Percentiles rank a stretch among this genome's conserved stretches.
Evolutionary conservation across 352 stramenopile genomes (phyloP).

Genomic region (Globisporangium alternatum): DNA sequence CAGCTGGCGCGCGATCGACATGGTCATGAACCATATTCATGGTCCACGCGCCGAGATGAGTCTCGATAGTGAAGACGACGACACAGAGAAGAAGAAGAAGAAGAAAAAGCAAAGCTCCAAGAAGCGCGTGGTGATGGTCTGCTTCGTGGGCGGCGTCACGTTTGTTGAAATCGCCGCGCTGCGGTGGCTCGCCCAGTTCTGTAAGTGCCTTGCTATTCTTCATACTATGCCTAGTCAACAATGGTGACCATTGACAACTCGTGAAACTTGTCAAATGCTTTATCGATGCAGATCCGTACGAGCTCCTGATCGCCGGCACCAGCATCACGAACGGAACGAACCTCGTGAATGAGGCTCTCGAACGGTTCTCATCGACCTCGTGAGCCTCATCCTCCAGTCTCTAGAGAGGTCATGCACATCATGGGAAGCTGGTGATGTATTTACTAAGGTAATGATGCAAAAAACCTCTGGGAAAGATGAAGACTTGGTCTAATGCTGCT

Average conservation of each 20-base stretch:
- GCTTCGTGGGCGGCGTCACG: conserved; percentile 65
- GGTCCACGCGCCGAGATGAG: conserved; percentile 59
- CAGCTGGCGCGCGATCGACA: conserved; percentile 45
- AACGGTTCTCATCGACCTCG: conserved; percentile 37
- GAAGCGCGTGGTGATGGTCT: conserved; percentile 58
- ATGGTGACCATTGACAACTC: neutral
- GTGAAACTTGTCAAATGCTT: neutral
- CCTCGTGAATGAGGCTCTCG: conserved; percentile 51
- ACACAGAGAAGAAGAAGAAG: conserved; percentile 18
- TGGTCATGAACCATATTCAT: conserved; percentile 43
- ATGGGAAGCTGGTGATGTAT: neutral
- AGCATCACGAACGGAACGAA: conserved; percentile 54
- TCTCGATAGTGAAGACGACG: conserved; percentile 16
- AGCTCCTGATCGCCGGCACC: conserved; percentile 59
- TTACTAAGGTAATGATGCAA: neutral
- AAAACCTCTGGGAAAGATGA: neutral
- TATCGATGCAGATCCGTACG: conserved; percentile 41
- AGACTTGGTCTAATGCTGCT: neutral
- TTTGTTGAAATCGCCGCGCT: conserved; percentile 74
- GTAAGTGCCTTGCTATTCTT: conserved; percentile 27
- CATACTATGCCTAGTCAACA: neutral
- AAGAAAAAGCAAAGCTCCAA: conserved; percentile 24
- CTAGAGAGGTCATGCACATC: too few species aligned
- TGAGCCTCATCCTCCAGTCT: neutral
- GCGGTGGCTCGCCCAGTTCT: conserved; percentile 66